Conservation (phyloP, 2,329 filamentous ascomycete genomes). For the Elsinoe australis region DNA sequence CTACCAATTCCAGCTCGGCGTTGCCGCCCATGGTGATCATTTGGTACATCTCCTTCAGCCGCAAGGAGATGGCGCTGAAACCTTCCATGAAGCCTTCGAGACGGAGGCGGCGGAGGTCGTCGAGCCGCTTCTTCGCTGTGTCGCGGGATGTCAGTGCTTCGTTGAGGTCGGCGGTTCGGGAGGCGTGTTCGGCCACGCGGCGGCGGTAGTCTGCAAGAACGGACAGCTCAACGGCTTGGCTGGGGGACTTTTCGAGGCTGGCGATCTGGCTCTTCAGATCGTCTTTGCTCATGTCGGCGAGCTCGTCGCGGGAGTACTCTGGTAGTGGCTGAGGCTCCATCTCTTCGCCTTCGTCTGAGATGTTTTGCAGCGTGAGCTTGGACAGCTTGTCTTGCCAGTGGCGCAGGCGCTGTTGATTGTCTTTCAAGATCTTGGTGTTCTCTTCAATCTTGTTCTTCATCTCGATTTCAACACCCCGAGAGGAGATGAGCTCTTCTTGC, state of each 20-base stretch:
- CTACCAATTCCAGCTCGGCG: conserved; percentile 91
- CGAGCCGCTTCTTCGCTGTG: conserved; percentile 80
- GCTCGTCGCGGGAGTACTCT: conserved; percentile 65
- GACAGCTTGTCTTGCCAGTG: conserved; percentile 87
- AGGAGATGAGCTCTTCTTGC: conserved; percentile 77
- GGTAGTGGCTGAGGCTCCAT: conserved; percentile 56
- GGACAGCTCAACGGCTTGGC: conserved; percentile 80
- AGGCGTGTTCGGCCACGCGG: conserved; percentile 72
- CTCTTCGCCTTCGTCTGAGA: conserved; percentile 53
- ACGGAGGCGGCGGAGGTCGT: conserved; percentile 81
- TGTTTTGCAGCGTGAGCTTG: conserved; percentile 75
- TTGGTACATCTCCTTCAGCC: conserved; percentile 99
- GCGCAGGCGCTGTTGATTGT: conserved; percentile 74
- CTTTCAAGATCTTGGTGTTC: conserved; percentile 77
- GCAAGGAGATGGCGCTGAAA: conserved; percentile 85
- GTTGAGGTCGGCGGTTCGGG: conserved; percentile 75
- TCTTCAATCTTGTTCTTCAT: conserved; percentile 98
- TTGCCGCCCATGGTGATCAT: conserved; percentile 99
- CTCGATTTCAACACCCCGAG: conserved; percentile 83
- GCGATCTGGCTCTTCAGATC: conserved; percentile 58
- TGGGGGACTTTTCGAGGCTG: conserved; percentile 63
- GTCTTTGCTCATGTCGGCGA: conserved; percentile 56
- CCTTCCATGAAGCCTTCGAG: conserved; percentile 98
- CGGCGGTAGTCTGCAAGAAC: conserved; percentile 85
- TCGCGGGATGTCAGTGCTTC: conserved; percentile 72